Evolutionary conservation across 192 early-diverging fungal genomes (phyloP).

Genomic region (Podila verticillata): DNA sequence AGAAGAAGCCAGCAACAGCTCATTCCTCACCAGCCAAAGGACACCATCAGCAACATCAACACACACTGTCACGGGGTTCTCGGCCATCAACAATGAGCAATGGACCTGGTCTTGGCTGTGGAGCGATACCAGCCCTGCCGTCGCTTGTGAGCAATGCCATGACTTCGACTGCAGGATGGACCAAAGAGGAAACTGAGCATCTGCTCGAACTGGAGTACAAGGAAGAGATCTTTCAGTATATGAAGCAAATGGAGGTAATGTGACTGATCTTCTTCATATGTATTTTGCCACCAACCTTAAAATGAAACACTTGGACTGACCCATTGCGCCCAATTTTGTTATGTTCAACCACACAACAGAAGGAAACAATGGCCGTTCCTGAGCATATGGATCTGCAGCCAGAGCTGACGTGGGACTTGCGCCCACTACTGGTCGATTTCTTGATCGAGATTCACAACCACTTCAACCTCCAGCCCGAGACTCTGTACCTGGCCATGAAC

Average conservation of each 20-base stretch:
- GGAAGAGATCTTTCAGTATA: constrained; percentile 52
- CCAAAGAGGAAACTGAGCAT: constrained; percentile 39
- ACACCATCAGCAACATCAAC: constrained; percentile 18
- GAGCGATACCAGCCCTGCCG: constrained; percentile 9
- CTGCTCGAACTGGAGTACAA: constrained; percentile 48
- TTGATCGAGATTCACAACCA: constrained; percentile 53
- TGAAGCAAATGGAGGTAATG: constrained; percentile 54
- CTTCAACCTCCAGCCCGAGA: constrained; percentile 49
- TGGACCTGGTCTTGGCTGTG: neutral
- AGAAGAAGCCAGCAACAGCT: constrained; percentile 37
- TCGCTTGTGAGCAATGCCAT: constrained; percentile 48
- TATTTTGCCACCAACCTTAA: neutral
- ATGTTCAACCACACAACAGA: constrained; percentile 6
- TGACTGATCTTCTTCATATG: neutral
- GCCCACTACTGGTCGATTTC: constrained; percentile 51
- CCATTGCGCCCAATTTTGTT: neutral
- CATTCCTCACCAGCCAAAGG: constrained; percentile 24
- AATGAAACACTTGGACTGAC: neutral
- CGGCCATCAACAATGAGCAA: neutral
- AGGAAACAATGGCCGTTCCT: constrained; percentile 50
- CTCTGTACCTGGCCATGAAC: constrained; percentile 57
- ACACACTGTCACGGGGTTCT: constrained; percentile 1
- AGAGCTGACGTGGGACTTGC: constrained; percentile 53
- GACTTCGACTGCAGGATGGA: constrained; percentile 42
- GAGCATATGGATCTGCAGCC: constrained; percentile 55